phyloP scores from a whole-genome alignment of 495 filamentous ascomycete genomes.

The Penicillium ochrochloron region DNA sequence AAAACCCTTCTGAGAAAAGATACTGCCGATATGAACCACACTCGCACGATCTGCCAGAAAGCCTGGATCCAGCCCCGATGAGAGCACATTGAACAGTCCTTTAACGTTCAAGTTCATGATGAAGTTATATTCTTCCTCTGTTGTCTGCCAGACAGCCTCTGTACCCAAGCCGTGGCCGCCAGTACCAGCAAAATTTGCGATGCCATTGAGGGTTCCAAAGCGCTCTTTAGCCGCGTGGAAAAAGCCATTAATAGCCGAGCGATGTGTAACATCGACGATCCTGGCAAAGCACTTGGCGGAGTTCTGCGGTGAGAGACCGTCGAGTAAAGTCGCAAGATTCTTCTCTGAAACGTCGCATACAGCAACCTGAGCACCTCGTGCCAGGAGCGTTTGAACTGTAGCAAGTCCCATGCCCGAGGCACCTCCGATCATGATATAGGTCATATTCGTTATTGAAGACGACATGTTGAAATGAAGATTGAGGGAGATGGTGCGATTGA shows the following conservation, averaged over 20 bases:
- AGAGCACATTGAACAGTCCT: conserved; percentile 5
- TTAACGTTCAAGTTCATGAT: conserved; percentile 4
- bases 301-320: not conserved
- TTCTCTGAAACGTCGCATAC: not conserved
- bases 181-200: conserved; percentile 2
- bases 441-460: conserved; percentile 15
- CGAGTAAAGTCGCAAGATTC: not conserved
- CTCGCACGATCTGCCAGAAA: not conserved
- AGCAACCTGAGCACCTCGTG: not conserved
- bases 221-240: not conserved
- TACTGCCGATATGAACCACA: conserved; percentile 2
- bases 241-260: not conserved
- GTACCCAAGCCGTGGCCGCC: not conserved
- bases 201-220: not conserved
- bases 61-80: not conserved
- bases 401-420: conserved; percentile 6
- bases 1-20: conserved; percentile 3
- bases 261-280: not conserved
- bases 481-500: too few relatives aligned
- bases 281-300: not conserved
- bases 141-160: conserved; percentile 1
- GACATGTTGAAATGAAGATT: not conserved
- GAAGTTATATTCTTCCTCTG: conserved; percentile 1
- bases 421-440: not conserved
- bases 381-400: not conserved